Percentiles rank a stretch among this genome's conserved stretches.
phyloP scores from a whole-genome alignment of 305 asterid genomes.

The Fraxinus floribunda region DNA sequence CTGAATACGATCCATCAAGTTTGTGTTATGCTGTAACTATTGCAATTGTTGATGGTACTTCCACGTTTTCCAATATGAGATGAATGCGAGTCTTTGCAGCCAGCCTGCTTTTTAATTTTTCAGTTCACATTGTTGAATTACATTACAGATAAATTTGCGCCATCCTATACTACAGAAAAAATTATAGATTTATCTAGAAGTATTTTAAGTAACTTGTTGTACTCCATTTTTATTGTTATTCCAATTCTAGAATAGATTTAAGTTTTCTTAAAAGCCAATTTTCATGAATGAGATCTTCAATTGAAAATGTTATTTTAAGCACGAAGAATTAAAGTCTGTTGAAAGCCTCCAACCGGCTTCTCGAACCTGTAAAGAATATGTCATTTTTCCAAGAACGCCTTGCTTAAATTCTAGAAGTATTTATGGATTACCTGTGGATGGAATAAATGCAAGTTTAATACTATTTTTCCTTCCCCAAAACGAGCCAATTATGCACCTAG shows the following conservation, averaged over 20 bases:
- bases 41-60: no score
- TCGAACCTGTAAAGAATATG: conserved; percentile 81
- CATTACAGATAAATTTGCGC: background rate
- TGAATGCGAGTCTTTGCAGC: background rate
- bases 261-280: background rate
- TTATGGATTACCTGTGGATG: background rate
- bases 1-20: background rate
- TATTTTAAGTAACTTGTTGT: no score
- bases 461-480: background rate
- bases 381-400: background rate
- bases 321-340: conserved; percentile 77
- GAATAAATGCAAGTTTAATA: background rate
- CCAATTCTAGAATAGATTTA: background rate
- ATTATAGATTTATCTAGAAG: no score
- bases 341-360: conserved; percentile 74
- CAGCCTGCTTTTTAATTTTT: background rate
- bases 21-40: no score
- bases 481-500: no score
- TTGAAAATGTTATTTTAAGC: conserved; percentile 29
- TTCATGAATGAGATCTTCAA: background rate
- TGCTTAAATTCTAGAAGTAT: background rate
- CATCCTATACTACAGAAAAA: no score
- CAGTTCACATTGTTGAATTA: background rate
- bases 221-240: background rate
- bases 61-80: no score